Percentiles rank a stretch among this genome's conserved stretches.
phyloP scores from a whole-genome alignment of 768 basidiomycete genomes.

The Russula brevipes region DNA sequence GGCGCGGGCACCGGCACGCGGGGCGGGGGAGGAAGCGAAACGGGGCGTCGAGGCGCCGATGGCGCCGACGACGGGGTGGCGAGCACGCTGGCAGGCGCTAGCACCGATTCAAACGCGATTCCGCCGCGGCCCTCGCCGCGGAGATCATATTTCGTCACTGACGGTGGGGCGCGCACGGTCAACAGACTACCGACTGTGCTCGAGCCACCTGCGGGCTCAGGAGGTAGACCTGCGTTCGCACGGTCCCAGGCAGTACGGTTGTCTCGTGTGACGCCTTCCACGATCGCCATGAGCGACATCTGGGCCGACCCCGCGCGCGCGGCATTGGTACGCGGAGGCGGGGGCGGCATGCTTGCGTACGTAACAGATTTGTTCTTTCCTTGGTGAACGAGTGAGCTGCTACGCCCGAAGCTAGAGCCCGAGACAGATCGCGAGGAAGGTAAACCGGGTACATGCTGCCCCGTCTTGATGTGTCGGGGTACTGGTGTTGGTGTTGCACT shows the following conservation, averaged over 20 bases:
- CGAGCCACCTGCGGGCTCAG: background rate
- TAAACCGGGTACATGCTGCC: background rate
- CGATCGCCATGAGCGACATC: slow-evolving; percentile 54
- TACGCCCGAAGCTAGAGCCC: background rate
- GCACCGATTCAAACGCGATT: slow-evolving; percentile 19
- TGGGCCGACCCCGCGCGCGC: slow-evolving; percentile 31
- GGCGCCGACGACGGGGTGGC: background rate
- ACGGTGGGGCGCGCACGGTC: slow-evolving; percentile 18
- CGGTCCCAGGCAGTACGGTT: slow-evolving; percentile 33
- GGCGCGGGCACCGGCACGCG: background rate
- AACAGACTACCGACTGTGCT: slow-evolving; percentile 2
- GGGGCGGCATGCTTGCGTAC: background rate
- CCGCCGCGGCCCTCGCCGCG: slow-evolving; percentile 19
- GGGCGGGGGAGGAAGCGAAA: slow-evolving; percentile 7
- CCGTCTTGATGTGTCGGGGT: background rate
- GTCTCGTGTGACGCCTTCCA: slow-evolving; percentile 51
- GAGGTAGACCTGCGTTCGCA: background rate
- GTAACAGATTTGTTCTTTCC: slow-evolving; percentile 2
- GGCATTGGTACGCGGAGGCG: slow-evolving; percentile 6
- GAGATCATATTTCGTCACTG: slow-evolving; percentile 20
- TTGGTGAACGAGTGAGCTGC: background rate
- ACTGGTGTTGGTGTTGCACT: background rate
- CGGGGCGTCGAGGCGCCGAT: background rate
- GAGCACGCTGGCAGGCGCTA: slow-evolving; percentile 8
- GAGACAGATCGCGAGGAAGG: slow-evolving; percentile 1